Evolutionary conservation across 2,329 filamentous ascomycete species (phyloP).

Genomic region (Xylariales sp.): DNA sequence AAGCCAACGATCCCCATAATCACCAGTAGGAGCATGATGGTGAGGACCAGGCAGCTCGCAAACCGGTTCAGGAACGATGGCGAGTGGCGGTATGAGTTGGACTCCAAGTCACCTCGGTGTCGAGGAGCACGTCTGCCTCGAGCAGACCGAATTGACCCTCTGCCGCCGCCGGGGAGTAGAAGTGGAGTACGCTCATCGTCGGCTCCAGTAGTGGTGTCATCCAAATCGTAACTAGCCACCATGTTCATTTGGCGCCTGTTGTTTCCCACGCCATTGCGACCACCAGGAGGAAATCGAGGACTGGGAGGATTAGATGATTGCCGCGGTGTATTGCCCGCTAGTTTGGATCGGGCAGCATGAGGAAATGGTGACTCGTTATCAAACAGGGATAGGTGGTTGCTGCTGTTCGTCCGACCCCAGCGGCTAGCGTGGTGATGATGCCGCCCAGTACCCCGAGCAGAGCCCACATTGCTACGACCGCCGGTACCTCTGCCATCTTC

Average conservation of each 20-base stretch:
- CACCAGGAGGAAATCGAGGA: constrained; percentile 46
- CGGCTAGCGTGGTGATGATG: constrained; percentile 74
- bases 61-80: constrained; percentile 67
- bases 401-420: constrained; percentile 65
- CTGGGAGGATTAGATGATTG: constrained; percentile 67
- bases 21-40: constrained; percentile 74
- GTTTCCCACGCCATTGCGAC: constrained; percentile 19
- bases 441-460: constrained; percentile 61
- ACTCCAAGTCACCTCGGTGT: constrained; percentile 56
- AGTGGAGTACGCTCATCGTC: constrained; percentile 83
- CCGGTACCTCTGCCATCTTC: constrained; percentile 62
- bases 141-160: constrained; percentile 50
- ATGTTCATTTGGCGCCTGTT: constrained; percentile 55
- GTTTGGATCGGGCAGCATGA: constrained; percentile 59
- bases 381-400: constrained; percentile 68
- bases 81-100: constrained; percentile 60
- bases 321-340: constrained; percentile 51
- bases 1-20: constrained; percentile 84
- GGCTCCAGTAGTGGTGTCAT: constrained; percentile 69
- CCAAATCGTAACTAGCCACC: constrained; percentile 69
- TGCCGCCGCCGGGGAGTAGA: constrained; percentile 49
- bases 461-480: constrained; percentile 54
- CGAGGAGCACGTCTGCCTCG: constrained; percentile 48
- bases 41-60: constrained; percentile 83
- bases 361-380: constrained; percentile 77